Conservation (phyloP, 495 filamentous ascomycete species). For the Talaromyces ruber region DNA sequence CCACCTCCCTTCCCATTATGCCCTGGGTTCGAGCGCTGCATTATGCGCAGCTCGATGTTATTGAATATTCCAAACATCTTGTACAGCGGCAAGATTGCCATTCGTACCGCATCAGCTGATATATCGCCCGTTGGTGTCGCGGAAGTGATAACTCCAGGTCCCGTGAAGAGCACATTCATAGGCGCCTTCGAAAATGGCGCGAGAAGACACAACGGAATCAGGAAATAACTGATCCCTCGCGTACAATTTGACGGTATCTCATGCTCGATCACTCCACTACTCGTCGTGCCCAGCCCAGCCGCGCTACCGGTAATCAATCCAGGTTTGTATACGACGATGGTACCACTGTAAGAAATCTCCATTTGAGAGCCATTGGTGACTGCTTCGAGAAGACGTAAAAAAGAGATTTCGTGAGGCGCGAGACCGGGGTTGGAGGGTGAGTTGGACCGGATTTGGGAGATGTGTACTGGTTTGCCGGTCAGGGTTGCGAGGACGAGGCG, state of each 20-base stretch:
- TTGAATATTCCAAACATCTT: constrained; percentile 81
- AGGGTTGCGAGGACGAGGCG: constrained; percentile 87
- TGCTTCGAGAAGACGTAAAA: constrained; percentile 87
- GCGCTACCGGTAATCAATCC: constrained; percentile 81
- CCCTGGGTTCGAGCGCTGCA: constrained; percentile 69
- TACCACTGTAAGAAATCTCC: constrained; percentile 93
- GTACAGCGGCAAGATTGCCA: constrained; percentile 83
- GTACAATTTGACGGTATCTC: constrained; percentile 64
- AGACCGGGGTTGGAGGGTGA: constrained; percentile 82
- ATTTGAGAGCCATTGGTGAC: constrained; percentile 93
- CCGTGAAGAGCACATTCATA: constrained; percentile 80
- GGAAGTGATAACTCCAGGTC: constrained; percentile 88
- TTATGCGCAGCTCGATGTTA: constrained; percentile 78
- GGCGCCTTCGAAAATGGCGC: constrained; percentile 88
- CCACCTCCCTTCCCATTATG: constrained; percentile 66
- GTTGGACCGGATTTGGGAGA: constrained; percentile 84
- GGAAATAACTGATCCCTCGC: constrained; percentile 84
- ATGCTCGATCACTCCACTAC: constrained; percentile 67
- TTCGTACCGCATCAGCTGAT: constrained; percentile 85
- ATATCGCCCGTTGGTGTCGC: constrained; percentile 75
- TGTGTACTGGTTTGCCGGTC: constrained; percentile 78
- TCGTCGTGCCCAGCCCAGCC: constrained; percentile 53
- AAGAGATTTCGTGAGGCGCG: constrained; percentile 84
- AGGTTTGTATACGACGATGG: constrained; percentile 80
- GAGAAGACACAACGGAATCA: constrained; percentile 79